phyloP scores from a whole-genome alignment of 805 yeast species.

The Novakomyces olei region DNA sequence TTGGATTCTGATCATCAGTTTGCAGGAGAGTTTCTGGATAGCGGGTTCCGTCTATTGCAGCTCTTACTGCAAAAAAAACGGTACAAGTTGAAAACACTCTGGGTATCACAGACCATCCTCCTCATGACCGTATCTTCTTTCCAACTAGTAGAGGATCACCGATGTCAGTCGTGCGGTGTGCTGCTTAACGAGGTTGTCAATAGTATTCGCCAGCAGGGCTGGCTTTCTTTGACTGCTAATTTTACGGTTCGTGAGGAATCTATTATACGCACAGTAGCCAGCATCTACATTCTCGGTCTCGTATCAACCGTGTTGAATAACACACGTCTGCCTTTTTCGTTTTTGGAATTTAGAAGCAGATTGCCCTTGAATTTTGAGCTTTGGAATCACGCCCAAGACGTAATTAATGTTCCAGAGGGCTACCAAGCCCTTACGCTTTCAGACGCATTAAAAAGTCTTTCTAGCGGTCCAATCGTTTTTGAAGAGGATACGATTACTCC shows the following conservation, averaged over 20 bases:
- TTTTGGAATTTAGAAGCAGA: not conserved
- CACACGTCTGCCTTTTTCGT: not conserved
- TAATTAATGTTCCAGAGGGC: not conserved
- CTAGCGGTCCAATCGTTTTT: not conserved
- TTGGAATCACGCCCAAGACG: not conserved
- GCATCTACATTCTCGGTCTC: not conserved
- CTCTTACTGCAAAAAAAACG: not conserved
- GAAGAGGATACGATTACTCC: not conserved
- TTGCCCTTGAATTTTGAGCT: not conserved
- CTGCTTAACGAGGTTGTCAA: not conserved
- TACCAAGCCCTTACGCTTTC: not conserved
- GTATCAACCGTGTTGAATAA: not conserved
- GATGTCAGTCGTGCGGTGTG: not conserved
- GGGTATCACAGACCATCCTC: not conserved
- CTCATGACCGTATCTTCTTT: not conserved
- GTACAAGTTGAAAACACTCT: not conserved
- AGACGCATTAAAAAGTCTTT: not conserved
- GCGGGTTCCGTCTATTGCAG: conserved; percentile 1
- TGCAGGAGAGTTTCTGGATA: conserved; percentile 1
- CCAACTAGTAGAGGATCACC: not conserved
- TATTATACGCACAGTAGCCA: not conserved
- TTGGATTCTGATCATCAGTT: not conserved
- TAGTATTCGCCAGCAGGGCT: not conserved
- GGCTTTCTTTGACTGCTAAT: not conserved
- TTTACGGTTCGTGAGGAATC: not conserved